A percentile compares a stretch with the other conserved stretches of the same genome.
Evolutionary conservation across 257 asterid genomes (phyloP).

Genomic region (Vinca minor): DNA sequence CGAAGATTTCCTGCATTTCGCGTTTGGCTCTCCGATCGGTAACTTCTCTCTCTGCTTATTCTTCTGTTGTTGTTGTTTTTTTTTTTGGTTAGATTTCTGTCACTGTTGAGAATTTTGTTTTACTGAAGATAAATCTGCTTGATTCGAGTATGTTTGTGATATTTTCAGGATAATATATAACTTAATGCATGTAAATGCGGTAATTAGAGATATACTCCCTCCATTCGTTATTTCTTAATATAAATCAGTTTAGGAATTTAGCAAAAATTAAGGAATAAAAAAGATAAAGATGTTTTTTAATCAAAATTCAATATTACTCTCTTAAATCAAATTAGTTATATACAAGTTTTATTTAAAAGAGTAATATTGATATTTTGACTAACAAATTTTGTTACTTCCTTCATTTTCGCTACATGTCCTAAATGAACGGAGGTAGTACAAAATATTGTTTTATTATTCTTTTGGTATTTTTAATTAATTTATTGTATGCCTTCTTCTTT

Average conservation of each 20-base stretch:
- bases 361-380: too few relatives aligned
- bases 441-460: neutral
- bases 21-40: conserved; percentile 25
- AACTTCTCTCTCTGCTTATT: conserved; percentile 2
- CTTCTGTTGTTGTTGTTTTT: neutral
- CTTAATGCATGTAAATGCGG: neutral
- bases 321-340: too few relatives aligned
- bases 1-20: conserved; percentile 18
- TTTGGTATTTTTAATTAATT: neutral
- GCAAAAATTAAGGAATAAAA: too few relatives aligned
- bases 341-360: too few relatives aligned
- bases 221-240: too few relatives aligned
- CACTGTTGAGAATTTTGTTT: neutral
- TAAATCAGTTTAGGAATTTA: too few relatives aligned
- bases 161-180: neutral
- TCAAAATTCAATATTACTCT: too few relatives aligned
- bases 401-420: too few relatives aligned
- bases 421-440: too few relatives aligned
- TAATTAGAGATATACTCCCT: neutral
- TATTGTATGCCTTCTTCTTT: neutral
- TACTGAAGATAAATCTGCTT: neutral
- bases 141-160: neutral
- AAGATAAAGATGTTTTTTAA: too few relatives aligned
- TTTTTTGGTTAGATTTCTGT: neutral
- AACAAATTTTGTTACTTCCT: too few relatives aligned